Percentiles rank a stretch among this genome's conserved stretches.
phyloP scores from a whole-genome alignment of 495 filamentous ascomycete species.

The Penicillium desertorum region DNA sequence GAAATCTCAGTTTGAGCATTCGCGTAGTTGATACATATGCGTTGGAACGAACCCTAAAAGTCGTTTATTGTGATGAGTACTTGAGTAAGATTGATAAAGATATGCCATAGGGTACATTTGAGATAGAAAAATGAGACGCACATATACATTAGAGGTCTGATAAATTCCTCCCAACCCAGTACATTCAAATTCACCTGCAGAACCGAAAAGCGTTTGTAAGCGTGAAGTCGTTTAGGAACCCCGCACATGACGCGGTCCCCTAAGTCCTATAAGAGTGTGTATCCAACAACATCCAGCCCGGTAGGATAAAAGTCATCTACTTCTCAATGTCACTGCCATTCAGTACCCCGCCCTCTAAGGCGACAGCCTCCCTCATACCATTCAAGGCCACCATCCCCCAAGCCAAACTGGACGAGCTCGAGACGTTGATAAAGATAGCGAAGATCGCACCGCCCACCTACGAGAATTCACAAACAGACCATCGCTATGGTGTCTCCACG shows the following conservation, averaged over 20 bases:
- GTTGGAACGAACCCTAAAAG: neutral
- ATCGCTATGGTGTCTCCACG: constrained; percentile 53
- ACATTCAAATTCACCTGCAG: no score
- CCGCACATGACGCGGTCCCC: neutral
- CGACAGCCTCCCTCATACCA: constrained; percentile 26
- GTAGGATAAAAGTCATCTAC: neutral
- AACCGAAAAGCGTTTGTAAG: no score
- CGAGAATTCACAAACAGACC: constrained; percentile 47
- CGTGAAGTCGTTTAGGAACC: no score
- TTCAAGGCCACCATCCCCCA: constrained; percentile 49
- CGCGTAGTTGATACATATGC: neutral
- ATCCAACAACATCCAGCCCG: neutral
- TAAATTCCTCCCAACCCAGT: no score
- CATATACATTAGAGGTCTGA: no score
- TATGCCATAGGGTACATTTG: neutral
- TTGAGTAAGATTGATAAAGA: neutral
- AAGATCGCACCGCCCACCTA: constrained; percentile 53
- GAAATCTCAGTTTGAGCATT: constrained; percentile 1
- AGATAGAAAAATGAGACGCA: neutral
- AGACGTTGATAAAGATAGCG: constrained; percentile 50
- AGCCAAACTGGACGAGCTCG: constrained; percentile 46
- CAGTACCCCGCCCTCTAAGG: constrained; percentile 29
- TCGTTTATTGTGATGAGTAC: neutral
- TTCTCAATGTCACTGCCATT: constrained; percentile 32
- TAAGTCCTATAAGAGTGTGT: neutral